A percentile compares a stretch with the other conserved stretches of the same genome.
Conservation (phyloP, 805 yeast species). For the Candida chilensis region DNA sequence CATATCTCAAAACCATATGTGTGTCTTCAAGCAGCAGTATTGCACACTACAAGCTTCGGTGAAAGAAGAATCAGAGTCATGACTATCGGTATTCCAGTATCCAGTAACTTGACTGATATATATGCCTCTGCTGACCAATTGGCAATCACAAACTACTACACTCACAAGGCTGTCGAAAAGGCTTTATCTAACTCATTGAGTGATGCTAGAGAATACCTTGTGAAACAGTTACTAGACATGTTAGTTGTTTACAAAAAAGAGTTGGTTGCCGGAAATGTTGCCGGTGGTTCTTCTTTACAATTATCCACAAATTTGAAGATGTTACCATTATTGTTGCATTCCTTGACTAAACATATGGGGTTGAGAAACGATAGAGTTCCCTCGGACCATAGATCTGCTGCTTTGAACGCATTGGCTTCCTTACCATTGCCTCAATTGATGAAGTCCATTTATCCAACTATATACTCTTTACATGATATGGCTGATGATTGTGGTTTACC, state of each 20-base stretch:
- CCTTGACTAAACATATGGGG: conserved; percentile 78
- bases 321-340: conserved; percentile 80
- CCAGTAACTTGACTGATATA: conserved; percentile 65
- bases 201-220: conserved; percentile 73
- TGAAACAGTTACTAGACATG: conserved; percentile 62
- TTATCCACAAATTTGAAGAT: conserved; percentile 80
- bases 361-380: conserved; percentile 79
- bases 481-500: conserved; percentile 89
- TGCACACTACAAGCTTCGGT: conserved; percentile 81
- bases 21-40: conserved; percentile 84
- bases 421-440: conserved; percentile 73
- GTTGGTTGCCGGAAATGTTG: conserved; percentile 81
- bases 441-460: conserved; percentile 78
- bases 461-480: conserved; percentile 86
- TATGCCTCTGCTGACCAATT: conserved; percentile 96
- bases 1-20: conserved; percentile 71
- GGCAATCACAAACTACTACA: conserved; percentile 71
- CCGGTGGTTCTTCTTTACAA: conserved; percentile 88
- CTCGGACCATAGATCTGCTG: conserved; percentile 83
- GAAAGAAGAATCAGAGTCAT: conserved; percentile 92
- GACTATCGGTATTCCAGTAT: conserved; percentile 83
- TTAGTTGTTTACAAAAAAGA: conserved; percentile 79
- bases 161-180: conserved; percentile 84
- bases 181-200: conserved; percentile 56
- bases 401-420: conserved; percentile 73